Base-by-base conservation (phyloP, 1,284 basidiomycete species). In the Puccinia novopanici region DNA sequence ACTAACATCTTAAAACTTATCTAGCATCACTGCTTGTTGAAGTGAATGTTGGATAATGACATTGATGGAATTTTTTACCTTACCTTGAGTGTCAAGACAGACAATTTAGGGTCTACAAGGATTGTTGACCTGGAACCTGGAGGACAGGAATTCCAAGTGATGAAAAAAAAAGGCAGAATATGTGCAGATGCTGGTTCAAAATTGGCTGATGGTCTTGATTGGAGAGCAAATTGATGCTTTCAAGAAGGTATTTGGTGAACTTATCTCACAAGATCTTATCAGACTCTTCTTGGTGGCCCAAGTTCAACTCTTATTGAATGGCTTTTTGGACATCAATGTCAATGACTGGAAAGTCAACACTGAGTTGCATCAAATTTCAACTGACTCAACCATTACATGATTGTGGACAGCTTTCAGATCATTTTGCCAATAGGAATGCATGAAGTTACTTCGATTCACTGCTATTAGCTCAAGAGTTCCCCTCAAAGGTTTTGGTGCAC, bases 371-470 rank as follows among this genome's bases (percentile, higher is more conserved):
- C 77, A n/a, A 79, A 57, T 79, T 79, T 24, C 77, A 79, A 52
- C 77, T 17, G 96, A 99, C 86, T 93, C 95, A 2, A 94, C 96
- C 84, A 93, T 99, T 81, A 91, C 94, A 45, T 99, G 96, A 95
- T 98, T 95, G 92, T 99, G 97, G 97, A 90, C 97, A 83, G 95
- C 96, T 1, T 90, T 99, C 72, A 95, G 98, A 86, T 95, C 93
- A 17, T n/a, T n/a, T 98, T 98, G 94, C 84, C 93, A 96, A 74
- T 95, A 98, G 84, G 95, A 99, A 87, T 90, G 95, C 81, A 94
- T 95, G 24, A 96, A 98, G 86, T 67, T 87, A 4, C 82, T 87
- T 3, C 97, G n/a, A 97, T 99, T 99, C 87, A 95, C 95, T 50
- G 98, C 97, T n/a, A n/a, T n/a, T n/a, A n/a, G n/a, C n/a, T n/a